Base-by-base conservation (phyloP, 495 filamentous ascomycete genomes). In the Hypoxylon fuscum region DNA sequence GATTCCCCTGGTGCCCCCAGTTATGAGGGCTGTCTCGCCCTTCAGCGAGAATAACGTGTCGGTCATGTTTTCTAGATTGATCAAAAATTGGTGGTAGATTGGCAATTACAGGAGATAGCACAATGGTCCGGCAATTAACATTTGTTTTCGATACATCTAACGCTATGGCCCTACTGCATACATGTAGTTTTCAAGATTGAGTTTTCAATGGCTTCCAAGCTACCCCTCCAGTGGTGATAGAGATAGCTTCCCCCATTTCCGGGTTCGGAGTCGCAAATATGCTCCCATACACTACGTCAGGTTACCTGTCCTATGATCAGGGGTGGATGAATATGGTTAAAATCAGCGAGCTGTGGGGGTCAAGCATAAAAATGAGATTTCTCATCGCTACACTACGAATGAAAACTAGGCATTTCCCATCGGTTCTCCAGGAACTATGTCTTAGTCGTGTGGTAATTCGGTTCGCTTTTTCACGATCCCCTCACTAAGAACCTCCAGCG, bases 1-100 rank as follows among this genome's bases (percentile, higher is more conserved):
- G 47, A 97, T 96, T 18, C 93, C 93, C 48, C 93, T 80, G 12
- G 92, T 95, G 47, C 91, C 91, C 22, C 93, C 93, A 0, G 93
- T 97, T 27, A 96, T 80, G 42, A 96, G 74, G 29, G 93, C 93
- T 7, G 90, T 96, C 69, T 91, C 85, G 55, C 85, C 86, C 47
- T 77, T 71, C 44, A 87, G 79, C 32, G 83, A 79, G 64, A 87
- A 87, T 56, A 84, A 67, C 46, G 52, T 44, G 20, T 66, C 58
- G 34, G 68, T 56, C 55, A 61, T 66, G 12, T 53, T 42, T 18
- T 48, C 15, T 5, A 21, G 14, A 14, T 38, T 5, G 35, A 38
- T n/a, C 7, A n/a, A n/a, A n/a, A 20, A 18, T 27, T 27, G 4
- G 25, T 27, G 8, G 25, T 8, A 27, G 25, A 8, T 8, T 27